A percentile compares a stretch with the other conserved stretches of the same genome.
phyloP scores from a whole-genome alignment of 2,329 filamentous ascomycete species.

The Pezicula neosporulosa region DNA sequence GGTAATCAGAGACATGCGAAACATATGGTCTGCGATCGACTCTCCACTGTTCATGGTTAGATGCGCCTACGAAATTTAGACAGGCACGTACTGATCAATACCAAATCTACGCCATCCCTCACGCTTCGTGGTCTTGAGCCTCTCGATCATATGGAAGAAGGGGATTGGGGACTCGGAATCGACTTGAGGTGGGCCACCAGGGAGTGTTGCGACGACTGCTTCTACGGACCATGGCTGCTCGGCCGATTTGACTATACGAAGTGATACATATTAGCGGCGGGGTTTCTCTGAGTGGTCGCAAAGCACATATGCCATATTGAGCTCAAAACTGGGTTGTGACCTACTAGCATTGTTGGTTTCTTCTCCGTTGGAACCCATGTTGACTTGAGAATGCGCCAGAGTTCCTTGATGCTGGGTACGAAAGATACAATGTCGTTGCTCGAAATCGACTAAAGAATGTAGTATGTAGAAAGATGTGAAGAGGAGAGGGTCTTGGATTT shows the following conservation, averaged over 20 bases:
- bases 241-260: background rate
- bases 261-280: background rate
- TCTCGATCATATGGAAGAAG: slow-evolving; percentile 93
- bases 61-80: background rate
- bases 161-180: slow-evolving; percentile 71
- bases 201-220: slow-evolving; percentile 63
- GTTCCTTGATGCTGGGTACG: no score
- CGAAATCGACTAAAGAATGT: no score
- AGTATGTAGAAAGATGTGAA: no score
- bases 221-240: slow-evolving; percentile 50
- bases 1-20: slow-evolving; percentile 95
- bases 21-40: slow-evolving; percentile 98
- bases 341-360: no score
- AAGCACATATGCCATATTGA: no score
- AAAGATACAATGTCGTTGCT: no score
- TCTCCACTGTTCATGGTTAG: slow-evolving; percentile 56
- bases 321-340: no score
- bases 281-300: no score
- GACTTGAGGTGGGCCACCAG: slow-evolving; percentile 52
- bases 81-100: slow-evolving; percentile 50
- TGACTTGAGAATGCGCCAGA: no score
- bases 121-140: slow-evolving; percentile 92
- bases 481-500: no score
- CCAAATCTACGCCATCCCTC: slow-evolving; percentile 93
- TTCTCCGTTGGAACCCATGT: no score